Evolutionary conservation across 805 yeast genomes (phyloP).

Genomic region (Nematodospora valgi): DNA sequence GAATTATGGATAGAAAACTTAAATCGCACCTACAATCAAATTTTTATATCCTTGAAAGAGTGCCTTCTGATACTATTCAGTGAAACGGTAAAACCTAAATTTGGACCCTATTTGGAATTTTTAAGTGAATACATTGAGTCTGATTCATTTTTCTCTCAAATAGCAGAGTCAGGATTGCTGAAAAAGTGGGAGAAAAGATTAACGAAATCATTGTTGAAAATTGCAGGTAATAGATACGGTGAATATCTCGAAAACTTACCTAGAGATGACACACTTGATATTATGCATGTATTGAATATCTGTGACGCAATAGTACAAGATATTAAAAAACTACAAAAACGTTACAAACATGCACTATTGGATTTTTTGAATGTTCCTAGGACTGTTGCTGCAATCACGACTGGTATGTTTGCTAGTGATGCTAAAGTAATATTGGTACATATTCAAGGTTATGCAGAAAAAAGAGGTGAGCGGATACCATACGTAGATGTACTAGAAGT

Average conservation of each 20-base stretch:
- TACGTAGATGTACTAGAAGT: conserved; percentile 57
- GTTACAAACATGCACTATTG: conserved; percentile 59
- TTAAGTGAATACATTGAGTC: conserved; percentile 49
- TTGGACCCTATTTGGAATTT: conserved; percentile 49
- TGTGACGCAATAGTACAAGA: conserved; percentile 51
- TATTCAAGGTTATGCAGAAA: conserved; percentile 39
- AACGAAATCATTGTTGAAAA: conserved; percentile 29
- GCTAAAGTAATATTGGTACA: conserved; percentile 48
- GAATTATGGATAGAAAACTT: conserved; percentile 49
- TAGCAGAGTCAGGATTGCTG: conserved; percentile 33
- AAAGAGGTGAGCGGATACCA: conserved; percentile 32
- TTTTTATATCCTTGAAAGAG: conserved; percentile 44
- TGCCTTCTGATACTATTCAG: conserved; percentile 40
- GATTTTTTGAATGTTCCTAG: conserved; percentile 53
- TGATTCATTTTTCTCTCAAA: conserved; percentile 40
- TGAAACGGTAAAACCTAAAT: conserved; percentile 48
- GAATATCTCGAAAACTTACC: conserved; percentile 50
- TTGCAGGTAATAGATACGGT: conserved; percentile 38
- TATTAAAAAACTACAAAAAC: conserved; percentile 51
- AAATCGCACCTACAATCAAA: conserved; percentile 42
- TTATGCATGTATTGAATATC: conserved; percentile 54
- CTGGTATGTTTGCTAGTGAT: conserved; percentile 53
- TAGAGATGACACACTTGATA: conserved; percentile 48
- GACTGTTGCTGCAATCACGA: conserved; percentile 46
- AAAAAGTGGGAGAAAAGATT: conserved; percentile 45